These are phyloP conservation scores for Solanum rostratum DNA, from an alignment of 257 asterid genomes.

Conservation along the genomic window DNA sequence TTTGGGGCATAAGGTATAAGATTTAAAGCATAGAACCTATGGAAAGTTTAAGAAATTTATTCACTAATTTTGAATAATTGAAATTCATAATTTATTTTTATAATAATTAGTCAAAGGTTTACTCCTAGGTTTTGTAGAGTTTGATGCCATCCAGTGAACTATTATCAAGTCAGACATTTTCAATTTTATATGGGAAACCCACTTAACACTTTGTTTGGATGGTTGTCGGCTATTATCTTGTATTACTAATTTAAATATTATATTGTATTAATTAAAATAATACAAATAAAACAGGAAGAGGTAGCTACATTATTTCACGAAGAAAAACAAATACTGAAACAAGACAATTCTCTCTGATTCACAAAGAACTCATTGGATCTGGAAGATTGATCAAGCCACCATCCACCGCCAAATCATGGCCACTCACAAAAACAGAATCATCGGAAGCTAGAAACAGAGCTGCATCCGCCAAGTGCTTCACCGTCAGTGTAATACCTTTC, in stretches of 20 bases:
- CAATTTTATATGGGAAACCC: background rate
- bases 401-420: conserved; percentile 21
- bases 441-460: conserved; percentile 20
- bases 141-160: no score
- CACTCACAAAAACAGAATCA: conserved; percentile 18
- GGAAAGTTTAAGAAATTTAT: no score
- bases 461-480: conserved; percentile 17
- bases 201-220: no score
- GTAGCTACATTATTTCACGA: no score
- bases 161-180: background rate
- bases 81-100: no score
- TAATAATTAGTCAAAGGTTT: no score
- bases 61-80: no score
- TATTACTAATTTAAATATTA: no score
- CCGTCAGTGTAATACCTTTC: conserved; percentile 11
- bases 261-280: no score
- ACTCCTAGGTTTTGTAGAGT: no score
- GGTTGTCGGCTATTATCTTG: no score
- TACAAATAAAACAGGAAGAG: no score
- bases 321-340: background rate
- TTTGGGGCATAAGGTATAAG: background rate
- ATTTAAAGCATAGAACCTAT: background rate
- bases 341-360: background rate
- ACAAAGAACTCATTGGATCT: background rate
- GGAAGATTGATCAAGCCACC: conserved; percentile 14